Percentiles rank a stretch among this genome's conserved stretches.
phyloP scores from a whole-genome alignment of 2,329 filamentous ascomycete genomes.

The Arthrobotrys sinensis region DNA sequence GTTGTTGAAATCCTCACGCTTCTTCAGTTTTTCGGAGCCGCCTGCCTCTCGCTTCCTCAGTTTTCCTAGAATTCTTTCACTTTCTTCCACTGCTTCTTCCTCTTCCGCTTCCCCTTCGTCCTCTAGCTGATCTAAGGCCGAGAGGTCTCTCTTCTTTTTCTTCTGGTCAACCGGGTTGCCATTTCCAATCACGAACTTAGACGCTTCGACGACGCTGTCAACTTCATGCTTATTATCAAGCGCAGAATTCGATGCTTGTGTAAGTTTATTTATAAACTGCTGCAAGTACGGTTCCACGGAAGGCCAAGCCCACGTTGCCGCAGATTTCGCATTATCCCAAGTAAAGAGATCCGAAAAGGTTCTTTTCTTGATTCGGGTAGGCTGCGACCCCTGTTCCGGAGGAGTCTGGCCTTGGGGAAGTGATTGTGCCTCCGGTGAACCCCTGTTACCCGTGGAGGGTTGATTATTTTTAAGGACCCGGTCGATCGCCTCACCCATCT shows the following conservation, averaged over 20 bases:
- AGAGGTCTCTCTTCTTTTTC: slow-evolving; percentile 45
- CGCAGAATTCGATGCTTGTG: slow-evolving; percentile 32
- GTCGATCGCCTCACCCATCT: slow-evolving; percentile 44
- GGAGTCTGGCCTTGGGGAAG: neutral
- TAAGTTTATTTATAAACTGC: slow-evolving; percentile 55
- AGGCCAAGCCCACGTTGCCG: slow-evolving; percentile 43
- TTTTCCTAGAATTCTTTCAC: neutral
- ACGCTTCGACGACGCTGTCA: slow-evolving; percentile 15
- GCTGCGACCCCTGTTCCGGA: neutral
- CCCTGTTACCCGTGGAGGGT: neutral
- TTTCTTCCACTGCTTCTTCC: neutral
- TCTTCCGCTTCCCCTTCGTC: slow-evolving; percentile 2
- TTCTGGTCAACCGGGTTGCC: slow-evolving; percentile 52
- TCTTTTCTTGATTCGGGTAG: slow-evolving; percentile 34
- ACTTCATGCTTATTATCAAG: slow-evolving; percentile 35
- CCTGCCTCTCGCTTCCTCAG: slow-evolving; percentile 1
- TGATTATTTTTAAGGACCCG: slow-evolving; percentile 21
- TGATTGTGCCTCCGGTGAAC: neutral
- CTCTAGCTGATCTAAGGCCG: slow-evolving; percentile 11
- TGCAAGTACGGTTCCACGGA: slow-evolving; percentile 40
- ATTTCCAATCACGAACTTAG: slow-evolving; percentile 45
- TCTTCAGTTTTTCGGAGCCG: slow-evolving; percentile 22
- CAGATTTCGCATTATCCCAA: slow-evolving; percentile 29
- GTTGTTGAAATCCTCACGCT: slow-evolving; percentile 32
- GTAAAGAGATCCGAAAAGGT: slow-evolving; percentile 34